These are phyloP conservation scores for Westerdykella ornata DNA, from an alignment of 2,329 filamentous ascomycete species.

Conservation along the genomic window DNA sequence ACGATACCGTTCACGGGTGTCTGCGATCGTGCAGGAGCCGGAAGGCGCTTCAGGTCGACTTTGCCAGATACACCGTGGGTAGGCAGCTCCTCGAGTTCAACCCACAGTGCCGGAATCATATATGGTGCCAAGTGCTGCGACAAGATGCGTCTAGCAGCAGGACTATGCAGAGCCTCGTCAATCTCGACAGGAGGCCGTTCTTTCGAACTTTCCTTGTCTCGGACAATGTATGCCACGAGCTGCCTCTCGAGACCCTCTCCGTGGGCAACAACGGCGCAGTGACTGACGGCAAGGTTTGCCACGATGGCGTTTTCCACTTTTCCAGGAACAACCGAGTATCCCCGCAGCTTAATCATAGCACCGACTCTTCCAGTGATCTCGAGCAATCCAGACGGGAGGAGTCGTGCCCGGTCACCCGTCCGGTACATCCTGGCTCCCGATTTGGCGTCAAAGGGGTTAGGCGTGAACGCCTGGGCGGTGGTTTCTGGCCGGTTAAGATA, in stretches of 20 bases:
- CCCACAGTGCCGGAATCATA: conserved; percentile 76
- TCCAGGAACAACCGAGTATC: conserved; percentile 70
- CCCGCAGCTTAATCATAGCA: conserved; percentile 73
- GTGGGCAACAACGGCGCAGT: conserved; percentile 65
- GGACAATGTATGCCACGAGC: conserved; percentile 69
- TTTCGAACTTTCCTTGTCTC: conserved; percentile 53
- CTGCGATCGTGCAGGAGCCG: conserved; percentile 49
- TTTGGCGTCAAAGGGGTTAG: conserved; percentile 56
- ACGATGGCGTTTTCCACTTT: conserved; percentile 69
- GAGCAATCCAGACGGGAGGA: conserved; percentile 60
- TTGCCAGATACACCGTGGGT: conserved; percentile 76
- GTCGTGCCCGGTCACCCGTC: conserved; percentile 63
- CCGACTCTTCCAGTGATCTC: conserved; percentile 72
- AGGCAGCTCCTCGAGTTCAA: conserved; percentile 62
- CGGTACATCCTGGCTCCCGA: conserved; percentile 64
- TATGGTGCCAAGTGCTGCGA: conserved; percentile 66
- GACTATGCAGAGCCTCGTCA: conserved; percentile 65
- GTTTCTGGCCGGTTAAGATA: conserved; percentile 76
- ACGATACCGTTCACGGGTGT: conserved; percentile 42
- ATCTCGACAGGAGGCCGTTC: conserved; percentile 59
- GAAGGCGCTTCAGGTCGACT: conserved; percentile 64
- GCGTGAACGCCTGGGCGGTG: conserved; percentile 64
- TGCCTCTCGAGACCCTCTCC: conserved; percentile 71
- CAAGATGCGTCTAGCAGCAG: conserved; percentile 59
- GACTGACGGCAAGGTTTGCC: conserved; percentile 61